Conservation (phyloP, 192 early-diverging fungal genomes). For the Allomyces javanicus region DNA sequence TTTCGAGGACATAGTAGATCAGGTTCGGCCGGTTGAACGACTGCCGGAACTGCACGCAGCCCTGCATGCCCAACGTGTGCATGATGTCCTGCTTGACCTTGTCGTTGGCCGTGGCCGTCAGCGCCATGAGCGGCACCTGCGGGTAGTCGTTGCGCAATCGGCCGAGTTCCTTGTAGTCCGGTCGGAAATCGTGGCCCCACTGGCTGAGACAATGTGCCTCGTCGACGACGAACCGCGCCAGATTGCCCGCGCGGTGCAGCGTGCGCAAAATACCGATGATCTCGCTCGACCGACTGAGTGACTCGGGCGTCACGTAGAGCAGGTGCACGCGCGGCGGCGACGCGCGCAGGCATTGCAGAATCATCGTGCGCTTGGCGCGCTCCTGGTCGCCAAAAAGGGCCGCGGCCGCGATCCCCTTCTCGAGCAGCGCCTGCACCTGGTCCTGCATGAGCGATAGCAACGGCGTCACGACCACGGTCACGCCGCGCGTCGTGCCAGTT, state of each 20-base stretch:
- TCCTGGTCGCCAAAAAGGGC: conserved; percentile 40
- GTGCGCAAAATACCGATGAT: conserved; percentile 29
- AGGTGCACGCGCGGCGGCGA: conserved; percentile 32
- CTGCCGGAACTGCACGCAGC: conserved; percentile 50
- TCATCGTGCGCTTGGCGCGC: conserved; percentile 21
- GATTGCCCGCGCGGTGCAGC: conserved; percentile 32
- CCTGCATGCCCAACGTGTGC: conserved; percentile 45
- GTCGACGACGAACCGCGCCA: conserved; percentile 85
- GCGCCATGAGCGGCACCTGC: conserved; percentile 70
- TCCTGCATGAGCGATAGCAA: conserved; percentile 91
- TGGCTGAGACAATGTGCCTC: conserved; percentile 93
- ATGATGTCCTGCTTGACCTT: conserved; percentile 71
- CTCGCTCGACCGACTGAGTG: conserved; percentile 44
- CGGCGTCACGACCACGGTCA: conserved; percentile 83
- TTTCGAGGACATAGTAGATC: conserved; percentile 44
- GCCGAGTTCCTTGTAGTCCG: conserved; percentile 66
- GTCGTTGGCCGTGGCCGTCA: conserved; percentile 86
- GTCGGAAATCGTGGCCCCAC: conserved; percentile 96
- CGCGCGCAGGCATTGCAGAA: conserved; percentile 33
- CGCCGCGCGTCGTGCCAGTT: conserved; percentile 38
- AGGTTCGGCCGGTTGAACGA: conserved; percentile 82
- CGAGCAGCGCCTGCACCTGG: conserved; percentile 59
- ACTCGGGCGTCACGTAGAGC: conserved; percentile 77
- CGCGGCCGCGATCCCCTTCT: conserved; percentile 36
- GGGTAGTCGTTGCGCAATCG: conserved; percentile 44